A percentile compares a stretch with the other conserved stretches of the same genome.
Conservation (phyloP, 2,329 filamentous ascomycete genomes). For the Microthyrium microscopicum region DNA sequence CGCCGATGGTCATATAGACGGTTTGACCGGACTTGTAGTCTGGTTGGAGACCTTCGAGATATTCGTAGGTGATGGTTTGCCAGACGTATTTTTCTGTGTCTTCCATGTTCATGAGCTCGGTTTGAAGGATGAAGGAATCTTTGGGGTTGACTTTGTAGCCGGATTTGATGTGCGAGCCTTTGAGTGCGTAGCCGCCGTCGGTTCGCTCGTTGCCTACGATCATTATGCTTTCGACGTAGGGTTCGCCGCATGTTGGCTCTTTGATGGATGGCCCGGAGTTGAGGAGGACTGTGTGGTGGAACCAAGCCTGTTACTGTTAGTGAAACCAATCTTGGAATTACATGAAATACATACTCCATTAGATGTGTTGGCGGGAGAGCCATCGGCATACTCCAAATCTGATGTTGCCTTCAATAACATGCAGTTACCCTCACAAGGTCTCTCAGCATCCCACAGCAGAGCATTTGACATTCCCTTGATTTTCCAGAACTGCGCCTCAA, state of each 20-base stretch:
- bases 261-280: neutral
- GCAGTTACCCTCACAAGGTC: constrained; percentile 4
- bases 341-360: constrained; percentile 8
- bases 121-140: neutral
- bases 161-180: neutral
- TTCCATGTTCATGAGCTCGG: constrained; percentile 4
- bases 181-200: neutral
- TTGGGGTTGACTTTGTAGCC: neutral
- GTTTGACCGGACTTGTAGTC: neutral
- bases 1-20: neutral
- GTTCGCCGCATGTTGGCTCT: neutral
- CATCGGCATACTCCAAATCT: constrained; percentile 6
- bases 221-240: neutral
- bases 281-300: constrained; percentile 4
- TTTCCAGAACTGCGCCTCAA: neutral
- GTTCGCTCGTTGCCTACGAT: neutral
- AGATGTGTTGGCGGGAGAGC: constrained; percentile 2
- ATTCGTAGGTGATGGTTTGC: constrained; percentile 2
- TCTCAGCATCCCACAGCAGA: neutral
- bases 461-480: constrained; percentile 1
- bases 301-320: too few relatives aligned
- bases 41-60: neutral
- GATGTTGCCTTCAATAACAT: constrained; percentile 1
- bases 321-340: too few relatives aligned
- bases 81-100: constrained; percentile 2